Base-by-base conservation (phyloP, 176 grass and related monocot genomes). In the Aegilops speltoides region DNA sequence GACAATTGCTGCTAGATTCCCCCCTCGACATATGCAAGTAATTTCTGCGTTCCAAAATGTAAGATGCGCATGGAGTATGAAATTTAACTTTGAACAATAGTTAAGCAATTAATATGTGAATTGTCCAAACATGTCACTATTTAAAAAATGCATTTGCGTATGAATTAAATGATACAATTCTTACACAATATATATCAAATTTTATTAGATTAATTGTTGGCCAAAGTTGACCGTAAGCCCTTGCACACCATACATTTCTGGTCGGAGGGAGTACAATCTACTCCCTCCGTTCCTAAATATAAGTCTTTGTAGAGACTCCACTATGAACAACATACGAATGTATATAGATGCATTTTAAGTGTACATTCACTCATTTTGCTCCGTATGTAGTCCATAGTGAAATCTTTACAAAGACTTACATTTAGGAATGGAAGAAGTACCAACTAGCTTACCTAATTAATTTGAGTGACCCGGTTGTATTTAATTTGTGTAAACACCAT, bases 401-500 rank as follows among this genome's bases (percentile, higher is more conserved):
- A n/a, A n/a, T n/a, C n/a, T n/a, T n/a, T n/a, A n/a, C n/a, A n/a
- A n/a, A n/a, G n/a, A n/a, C n/a, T n/a, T n/a, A n/a, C n/a, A n/a
- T n/a, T n/a, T n/a, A n/a, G n/a, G n/a, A n/a, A n/a, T n/a, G n/a
- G n/a, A n/a, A n/a, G n/a, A n/a, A n/a, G n/a, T n/a, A n/a, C 38
- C 25, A 46, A 45, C 8, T 24, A 17, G 14, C 10, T 64, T 80
- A 38, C 10, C 40, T 29, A 4, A 14, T 34, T 82, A n/a, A 50
- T 10, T n/a, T 20, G 5, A 56, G 28, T 24, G 24, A 32, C n/a
- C n/a, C 3, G 38, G 31, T 13, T 66, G 3, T 78, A 71, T 20
- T 73, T 83, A 72, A 32, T 57, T 78, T 79, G 22, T 46, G 24
- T 57, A 74, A 20, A 56, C 2, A 79, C 41, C 74, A 79, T 64